phyloP scores from a whole-genome alignment of 495 filamentous ascomycete genomes.

The Barbatosphaeria neglecta region DNA sequence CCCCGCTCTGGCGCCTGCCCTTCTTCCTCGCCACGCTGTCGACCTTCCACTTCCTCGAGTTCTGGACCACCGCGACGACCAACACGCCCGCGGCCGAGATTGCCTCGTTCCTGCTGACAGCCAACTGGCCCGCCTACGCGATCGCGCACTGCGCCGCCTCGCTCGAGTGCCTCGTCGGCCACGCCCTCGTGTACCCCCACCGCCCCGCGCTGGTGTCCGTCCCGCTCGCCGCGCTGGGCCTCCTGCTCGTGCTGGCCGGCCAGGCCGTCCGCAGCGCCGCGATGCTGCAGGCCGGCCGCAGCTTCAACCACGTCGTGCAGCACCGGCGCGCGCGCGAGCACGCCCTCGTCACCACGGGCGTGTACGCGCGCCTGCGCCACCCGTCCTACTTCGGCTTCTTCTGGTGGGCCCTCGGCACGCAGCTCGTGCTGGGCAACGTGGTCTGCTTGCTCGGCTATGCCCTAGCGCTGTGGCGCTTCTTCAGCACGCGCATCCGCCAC shows the following conservation, averaged over 20 bases:
- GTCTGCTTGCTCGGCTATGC: conserved; percentile 66
- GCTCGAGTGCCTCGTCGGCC: conserved; percentile 54
- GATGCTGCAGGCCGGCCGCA: conserved; percentile 80
- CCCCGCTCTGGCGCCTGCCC: conserved; percentile 66
- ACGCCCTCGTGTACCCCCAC: conserved; percentile 20
- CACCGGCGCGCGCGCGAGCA: conserved; percentile 53
- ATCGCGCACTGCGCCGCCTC: conserved; percentile 66
- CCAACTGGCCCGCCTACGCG: conserved; percentile 76
- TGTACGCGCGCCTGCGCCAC: conserved; percentile 56
- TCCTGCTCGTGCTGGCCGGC: conserved; percentile 54
- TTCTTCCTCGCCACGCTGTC: conserved; percentile 69
- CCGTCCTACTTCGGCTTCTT: conserved; percentile 96
- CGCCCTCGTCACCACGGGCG: conserved; percentile 63
- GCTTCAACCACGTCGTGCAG: conserved; percentile 86
- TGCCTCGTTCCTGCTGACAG: conserved; percentile 69
- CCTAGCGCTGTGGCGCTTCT: conserved; percentile 74
- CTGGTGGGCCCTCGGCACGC: conserved; percentile 94
- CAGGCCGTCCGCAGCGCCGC: conserved; percentile 64
- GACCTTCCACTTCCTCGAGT: conserved; percentile 93
- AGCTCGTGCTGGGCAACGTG: conserved; percentile 77
- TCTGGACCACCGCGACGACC: conserved; percentile 71
- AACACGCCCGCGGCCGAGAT: conserved; percentile 65
- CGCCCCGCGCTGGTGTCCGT: conserved; percentile 28
- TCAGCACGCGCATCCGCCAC: conserved; percentile 54
- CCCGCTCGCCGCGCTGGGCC: conserved; percentile 39